phyloP scores from a whole-genome alignment of 2,329 filamentous ascomycete genomes.

The Exophiala sp. region DNA sequence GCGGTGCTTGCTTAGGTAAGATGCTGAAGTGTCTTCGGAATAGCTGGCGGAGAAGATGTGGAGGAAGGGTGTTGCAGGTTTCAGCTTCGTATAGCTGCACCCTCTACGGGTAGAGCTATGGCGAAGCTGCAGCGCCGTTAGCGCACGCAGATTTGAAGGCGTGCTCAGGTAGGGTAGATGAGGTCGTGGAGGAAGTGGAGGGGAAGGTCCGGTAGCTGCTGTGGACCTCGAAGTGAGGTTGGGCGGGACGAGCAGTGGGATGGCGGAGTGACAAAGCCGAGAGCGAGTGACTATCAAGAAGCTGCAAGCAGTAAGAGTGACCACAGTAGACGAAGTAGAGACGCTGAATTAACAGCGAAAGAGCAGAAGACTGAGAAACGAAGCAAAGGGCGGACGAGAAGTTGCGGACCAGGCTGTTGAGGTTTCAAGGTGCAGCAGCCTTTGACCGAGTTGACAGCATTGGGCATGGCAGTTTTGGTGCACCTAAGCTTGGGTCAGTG shows the following conservation, averaged over 20 bases:
- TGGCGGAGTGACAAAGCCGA: no score
- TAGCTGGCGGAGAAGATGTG: conserved; percentile 10
- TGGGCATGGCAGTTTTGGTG: not conserved
- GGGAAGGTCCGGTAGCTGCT: not conserved
- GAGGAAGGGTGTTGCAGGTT: conserved; percentile 10
- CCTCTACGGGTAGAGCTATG: conserved; percentile 18
- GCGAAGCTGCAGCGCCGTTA: conserved; percentile 25
- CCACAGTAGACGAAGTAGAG: no score
- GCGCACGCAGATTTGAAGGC: conserved; percentile 11
- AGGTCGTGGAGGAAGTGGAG: not conserved
- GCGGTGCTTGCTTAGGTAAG: conserved; percentile 14
- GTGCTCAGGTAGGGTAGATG: conserved; percentile 3
- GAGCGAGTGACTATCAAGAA: no score
- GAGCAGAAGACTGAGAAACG: not conserved
- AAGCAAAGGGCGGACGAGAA: not conserved
- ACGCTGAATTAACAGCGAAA: not conserved
- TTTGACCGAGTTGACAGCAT: not conserved
- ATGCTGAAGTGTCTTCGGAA: not conserved
- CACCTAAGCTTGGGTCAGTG: not conserved
- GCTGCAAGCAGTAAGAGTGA: no score
- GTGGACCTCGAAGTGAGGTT: conserved; percentile 5
- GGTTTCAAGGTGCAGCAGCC: not conserved
- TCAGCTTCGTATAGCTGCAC: conserved; percentile 21
- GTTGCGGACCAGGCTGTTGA: conserved; percentile 2
- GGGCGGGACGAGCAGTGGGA: not conserved